These are phyloP conservation scores for Phytophthora vignae DNA, from an alignment of 352 stramenopile genomes.

Conservation along the genomic window DNA sequence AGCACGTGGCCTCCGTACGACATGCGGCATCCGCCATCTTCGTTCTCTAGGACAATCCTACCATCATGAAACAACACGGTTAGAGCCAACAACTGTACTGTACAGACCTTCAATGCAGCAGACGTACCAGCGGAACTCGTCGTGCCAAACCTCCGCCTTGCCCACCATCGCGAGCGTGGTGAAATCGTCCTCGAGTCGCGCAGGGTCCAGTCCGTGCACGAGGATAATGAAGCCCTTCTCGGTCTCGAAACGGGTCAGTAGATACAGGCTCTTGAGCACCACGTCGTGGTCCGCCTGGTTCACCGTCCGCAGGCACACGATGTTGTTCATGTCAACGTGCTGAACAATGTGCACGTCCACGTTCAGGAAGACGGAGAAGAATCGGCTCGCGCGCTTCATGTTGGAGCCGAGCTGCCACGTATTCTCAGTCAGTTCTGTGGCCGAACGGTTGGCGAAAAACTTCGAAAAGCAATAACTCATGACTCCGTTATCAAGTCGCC, in stretches of 20 bases:
- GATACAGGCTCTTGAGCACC: conserved; percentile 50
- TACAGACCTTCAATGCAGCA: background rate
- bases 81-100: background rate
- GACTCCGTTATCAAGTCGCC: conserved; percentile 32
- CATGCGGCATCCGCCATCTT: conserved; percentile 43
- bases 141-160: conserved; percentile 54
- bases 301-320: conserved; percentile 49
- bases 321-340: conserved; percentile 52
- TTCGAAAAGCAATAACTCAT: conserved; percentile 57
- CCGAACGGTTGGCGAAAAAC: conserved; percentile 39
- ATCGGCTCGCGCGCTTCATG: conserved; percentile 31
- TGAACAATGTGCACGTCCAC: conserved; percentile 49
- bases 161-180: conserved; percentile 43
- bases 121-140: conserved; percentile 49
- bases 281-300: conserved; percentile 51
- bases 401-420: conserved; percentile 46
- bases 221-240: conserved; percentile 53
- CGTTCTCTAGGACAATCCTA: conserved; percentile 54
- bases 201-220: conserved; percentile 42
- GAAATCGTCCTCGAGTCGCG: conserved; percentile 48
- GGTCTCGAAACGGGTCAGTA: conserved; percentile 59
- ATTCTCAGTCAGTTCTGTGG: conserved; percentile 32
- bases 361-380: conserved; percentile 59
- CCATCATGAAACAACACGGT: background rate
- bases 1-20: conserved; percentile 47